Conservation (phyloP, 2,329 filamentous ascomycete genomes). For the Penicillium griseofulvum region DNA sequence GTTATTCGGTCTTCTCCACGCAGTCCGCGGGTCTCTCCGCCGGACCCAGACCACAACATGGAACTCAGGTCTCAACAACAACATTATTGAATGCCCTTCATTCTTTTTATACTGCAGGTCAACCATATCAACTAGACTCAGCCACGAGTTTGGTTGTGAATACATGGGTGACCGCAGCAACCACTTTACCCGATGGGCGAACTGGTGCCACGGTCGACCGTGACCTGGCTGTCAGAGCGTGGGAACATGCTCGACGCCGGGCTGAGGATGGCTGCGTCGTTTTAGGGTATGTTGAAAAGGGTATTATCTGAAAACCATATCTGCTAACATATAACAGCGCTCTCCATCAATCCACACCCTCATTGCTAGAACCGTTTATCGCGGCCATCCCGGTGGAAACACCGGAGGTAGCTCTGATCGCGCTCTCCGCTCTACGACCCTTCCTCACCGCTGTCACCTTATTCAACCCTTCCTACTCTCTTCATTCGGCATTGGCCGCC, state of each 20-base stretch:
- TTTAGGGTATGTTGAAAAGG: constrained; percentile 63
- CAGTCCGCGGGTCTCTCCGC: constrained; percentile 56
- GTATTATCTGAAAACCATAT: not conserved
- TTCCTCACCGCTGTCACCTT: constrained; percentile 87
- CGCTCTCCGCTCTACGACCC: constrained; percentile 76
- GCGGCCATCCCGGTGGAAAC: constrained; percentile 75
- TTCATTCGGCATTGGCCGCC: constrained; percentile 76
- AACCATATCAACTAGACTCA: constrained; percentile 83
- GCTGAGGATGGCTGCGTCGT: constrained; percentile 95
- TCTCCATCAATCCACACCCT: constrained; percentile 83
- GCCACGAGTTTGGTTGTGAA: constrained; percentile 92
- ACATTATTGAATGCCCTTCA: constrained; percentile 90
- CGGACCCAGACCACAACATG: constrained; percentile 59
- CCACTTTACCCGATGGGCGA: constrained; percentile 65
- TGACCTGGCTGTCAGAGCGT: constrained; percentile 74
- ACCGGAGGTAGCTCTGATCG: constrained; percentile 71
- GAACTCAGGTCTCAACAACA: constrained; percentile 83
- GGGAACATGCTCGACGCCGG: constrained; percentile 92
- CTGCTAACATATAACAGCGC: constrained; percentile 58
- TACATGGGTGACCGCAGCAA: constrained; percentile 84
- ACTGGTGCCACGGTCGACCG: constrained; percentile 76
- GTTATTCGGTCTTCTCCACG: constrained; percentile 61
- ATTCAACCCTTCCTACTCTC: constrained; percentile 78
- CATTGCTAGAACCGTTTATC: constrained; percentile 77
- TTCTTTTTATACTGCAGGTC: constrained; percentile 76